These are phyloP conservation scores for Yarrowia sp. DNA, from an alignment of 805 yeast genomes.

Conservation along the genomic window DNA sequence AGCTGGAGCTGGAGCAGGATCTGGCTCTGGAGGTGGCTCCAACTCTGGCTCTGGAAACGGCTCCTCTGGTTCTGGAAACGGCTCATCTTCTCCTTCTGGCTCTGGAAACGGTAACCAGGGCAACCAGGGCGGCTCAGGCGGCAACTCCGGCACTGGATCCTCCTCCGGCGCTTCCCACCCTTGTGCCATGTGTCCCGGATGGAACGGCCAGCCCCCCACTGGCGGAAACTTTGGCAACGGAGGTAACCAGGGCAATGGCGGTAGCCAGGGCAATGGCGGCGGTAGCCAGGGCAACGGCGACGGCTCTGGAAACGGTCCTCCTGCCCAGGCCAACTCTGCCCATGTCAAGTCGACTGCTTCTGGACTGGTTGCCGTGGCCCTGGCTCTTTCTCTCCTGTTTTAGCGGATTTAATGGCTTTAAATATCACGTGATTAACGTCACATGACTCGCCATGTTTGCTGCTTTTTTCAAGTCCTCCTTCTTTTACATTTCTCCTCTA, in stretches of 20 bases:
- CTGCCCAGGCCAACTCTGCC: slow-evolving; percentile 10
- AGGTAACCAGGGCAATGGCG: slow-evolving; percentile 11
- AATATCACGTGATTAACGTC: too few relatives aligned
- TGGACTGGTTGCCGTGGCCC: neutral
- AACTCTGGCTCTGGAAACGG: neutral
- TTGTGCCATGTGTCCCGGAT: slow-evolving; percentile 1
- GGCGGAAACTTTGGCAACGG: neutral
- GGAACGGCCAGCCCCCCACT: slow-evolving; percentile 15
- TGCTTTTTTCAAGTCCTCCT: too few relatives aligned
- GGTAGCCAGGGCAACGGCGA: too few relatives aligned
- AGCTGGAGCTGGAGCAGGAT: neutral
- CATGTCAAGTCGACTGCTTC: slow-evolving; percentile 10
- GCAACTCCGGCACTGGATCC: neutral
- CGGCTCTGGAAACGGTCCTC: neutral
- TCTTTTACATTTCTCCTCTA: too few relatives aligned
- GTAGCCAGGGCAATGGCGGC: too few relatives aligned
- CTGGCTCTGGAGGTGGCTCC: neutral
- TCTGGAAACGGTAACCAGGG: too few relatives aligned
- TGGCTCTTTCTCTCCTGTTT: neutral
- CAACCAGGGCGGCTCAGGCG: neutral
- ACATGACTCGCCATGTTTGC: too few relatives aligned
- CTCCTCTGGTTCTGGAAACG: neutral
- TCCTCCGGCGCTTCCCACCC: neutral
- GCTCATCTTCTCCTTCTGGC: neutral
- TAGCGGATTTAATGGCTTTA: too few relatives aligned